phyloP scores from a whole-genome alignment of 495 filamentous ascomycete species.

The Chaetomium tenue region DNA sequence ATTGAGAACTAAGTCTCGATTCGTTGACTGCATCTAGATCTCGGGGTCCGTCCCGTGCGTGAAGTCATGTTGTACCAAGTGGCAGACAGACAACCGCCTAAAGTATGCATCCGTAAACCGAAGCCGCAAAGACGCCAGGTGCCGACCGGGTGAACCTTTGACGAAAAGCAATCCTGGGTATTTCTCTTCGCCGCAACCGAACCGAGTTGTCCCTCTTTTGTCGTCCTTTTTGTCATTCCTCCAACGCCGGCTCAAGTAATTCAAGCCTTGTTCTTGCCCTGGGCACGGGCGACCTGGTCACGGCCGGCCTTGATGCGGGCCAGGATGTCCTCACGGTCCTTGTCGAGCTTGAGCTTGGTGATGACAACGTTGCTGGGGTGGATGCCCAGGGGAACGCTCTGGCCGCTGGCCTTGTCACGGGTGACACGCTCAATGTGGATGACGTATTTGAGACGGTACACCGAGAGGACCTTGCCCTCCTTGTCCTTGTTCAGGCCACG shows the following conservation, averaged over 20 bases:
- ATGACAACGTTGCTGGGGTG: constrained; percentile 91
- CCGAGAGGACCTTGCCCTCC: constrained; percentile 89
- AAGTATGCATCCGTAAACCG: constrained; percentile 24
- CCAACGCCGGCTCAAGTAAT: constrained; percentile 3
- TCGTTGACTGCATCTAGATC: constrained; percentile 36
- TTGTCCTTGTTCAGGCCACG: constrained; percentile 91
- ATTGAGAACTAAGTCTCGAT: constrained; percentile 54
- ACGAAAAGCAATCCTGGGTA: constrained; percentile 23
- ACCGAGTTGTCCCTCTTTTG: constrained; percentile 20
- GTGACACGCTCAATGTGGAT: constrained; percentile 89
- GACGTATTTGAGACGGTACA: constrained; percentile 97
- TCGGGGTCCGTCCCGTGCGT: constrained; percentile 26
- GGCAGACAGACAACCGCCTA: constrained; percentile 23
- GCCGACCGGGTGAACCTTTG: constrained; percentile 26
- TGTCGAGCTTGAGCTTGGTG: constrained; percentile 96
- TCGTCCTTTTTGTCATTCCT: constrained; percentile 24
- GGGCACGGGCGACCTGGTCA: constrained; percentile 61
- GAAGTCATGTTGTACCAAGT: constrained; percentile 12
- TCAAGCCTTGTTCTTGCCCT: constrained; percentile 42
- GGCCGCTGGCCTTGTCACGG: constrained; percentile 92
- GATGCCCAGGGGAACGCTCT: constrained; percentile 83
- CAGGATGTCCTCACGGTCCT: constrained; percentile 94
- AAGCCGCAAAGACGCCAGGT: constrained; percentile 34
- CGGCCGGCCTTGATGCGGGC: constrained; percentile 78
- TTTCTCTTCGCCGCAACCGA: constrained; percentile 21